Evolutionary conservation across 1,139 yeast species (phyloP).

Genomic region (Trichomonascaceae sp.): DNA sequence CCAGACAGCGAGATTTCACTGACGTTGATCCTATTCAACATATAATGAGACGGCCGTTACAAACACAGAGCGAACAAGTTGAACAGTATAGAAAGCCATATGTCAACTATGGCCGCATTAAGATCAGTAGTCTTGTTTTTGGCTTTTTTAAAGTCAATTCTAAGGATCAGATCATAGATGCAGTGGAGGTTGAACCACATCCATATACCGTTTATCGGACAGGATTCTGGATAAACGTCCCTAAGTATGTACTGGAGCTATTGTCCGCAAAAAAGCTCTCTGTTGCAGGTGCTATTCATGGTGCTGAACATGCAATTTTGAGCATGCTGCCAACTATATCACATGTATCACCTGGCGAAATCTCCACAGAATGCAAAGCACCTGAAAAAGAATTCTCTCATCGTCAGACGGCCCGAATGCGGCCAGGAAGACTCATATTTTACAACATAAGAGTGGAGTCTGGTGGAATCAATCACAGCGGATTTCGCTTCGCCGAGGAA

Average conservation of each 20-base stretch:
- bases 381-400: slow-evolving; percentile 90
- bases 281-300: slow-evolving; percentile 91
- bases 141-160: slow-evolving; percentile 87
- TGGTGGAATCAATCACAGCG: slow-evolving; percentile 50
- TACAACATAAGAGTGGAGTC: slow-evolving; percentile 58
- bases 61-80: neutral
- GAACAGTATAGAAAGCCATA: neutral
- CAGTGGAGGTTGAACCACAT: slow-evolving; percentile 87
- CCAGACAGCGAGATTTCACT: slow-evolving; percentile 84
- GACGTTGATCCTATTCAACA: slow-evolving; percentile 68
- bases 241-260: slow-evolving; percentile 52
- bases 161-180: slow-evolving; percentile 73
- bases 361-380: slow-evolving; percentile 91
- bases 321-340: slow-evolving; percentile 63
- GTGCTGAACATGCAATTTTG: slow-evolving; percentile 87
- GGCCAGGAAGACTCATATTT: slow-evolving; percentile 84
- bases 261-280: slow-evolving; percentile 53
- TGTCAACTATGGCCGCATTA: slow-evolving; percentile 54
- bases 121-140: slow-evolving; percentile 70
- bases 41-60: slow-evolving; percentile 8
- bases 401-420: slow-evolving; percentile 55
- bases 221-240: slow-evolving; percentile 91
- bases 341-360: slow-evolving; percentile 62
- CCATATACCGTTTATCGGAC: slow-evolving; percentile 64
- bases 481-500: slow-evolving; percentile 69